Percentiles rank a stretch among this genome's conserved stretches.
Conservation (phyloP, 768 basidiomycete genomes). For the Lactarius evosmus region DNA sequence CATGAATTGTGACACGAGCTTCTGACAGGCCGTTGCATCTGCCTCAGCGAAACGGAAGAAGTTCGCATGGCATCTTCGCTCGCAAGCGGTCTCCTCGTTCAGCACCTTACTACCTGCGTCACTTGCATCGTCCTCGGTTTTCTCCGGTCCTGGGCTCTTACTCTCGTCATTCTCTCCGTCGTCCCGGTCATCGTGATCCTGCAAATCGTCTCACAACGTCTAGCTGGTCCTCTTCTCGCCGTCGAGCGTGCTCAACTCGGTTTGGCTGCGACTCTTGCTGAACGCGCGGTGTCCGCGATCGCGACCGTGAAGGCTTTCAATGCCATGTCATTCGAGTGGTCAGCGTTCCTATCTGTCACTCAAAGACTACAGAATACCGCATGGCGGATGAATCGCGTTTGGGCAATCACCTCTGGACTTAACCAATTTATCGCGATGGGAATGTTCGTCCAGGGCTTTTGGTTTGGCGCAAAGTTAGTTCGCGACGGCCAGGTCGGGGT, state of each 20-base stretch:
- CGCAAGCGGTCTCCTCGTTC: constrained; percentile 71
- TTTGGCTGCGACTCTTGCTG: constrained; percentile 72
- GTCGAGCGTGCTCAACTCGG: constrained; percentile 65
- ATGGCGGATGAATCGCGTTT: constrained; percentile 57
- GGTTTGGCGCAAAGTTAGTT: constrained; percentile 92
- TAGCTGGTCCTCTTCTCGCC: constrained; percentile 64
- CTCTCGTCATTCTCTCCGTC: constrained; percentile 88
- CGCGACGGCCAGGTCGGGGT: constrained; percentile 61
- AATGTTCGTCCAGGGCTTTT: constrained; percentile 97
- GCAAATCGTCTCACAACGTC: constrained; percentile 67
- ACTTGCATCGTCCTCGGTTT: constrained; percentile 83
- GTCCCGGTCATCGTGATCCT: constrained; percentile 79
- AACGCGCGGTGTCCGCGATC: constrained; percentile 73
- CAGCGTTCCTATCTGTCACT: constrained; percentile 47
- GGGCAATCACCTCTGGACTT: constrained; percentile 67
- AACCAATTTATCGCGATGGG: constrained; percentile 81
- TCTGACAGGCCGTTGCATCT: constrained; percentile 9
- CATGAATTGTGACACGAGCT: neutral
- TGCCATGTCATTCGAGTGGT: constrained; percentile 56
- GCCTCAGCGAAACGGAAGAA: constrained; percentile 85
- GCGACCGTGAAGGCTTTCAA: constrained; percentile 93
- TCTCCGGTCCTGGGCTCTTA: constrained; percentile 71
- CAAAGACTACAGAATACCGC: constrained; percentile 46
- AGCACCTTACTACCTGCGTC: constrained; percentile 76
- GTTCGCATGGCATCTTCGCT: constrained; percentile 82